Percentiles rank a stretch among this genome's conserved stretches.
phyloP scores from a whole-genome alignment of 305 asterid genomes.

The Rubia tinctorum region DNA sequence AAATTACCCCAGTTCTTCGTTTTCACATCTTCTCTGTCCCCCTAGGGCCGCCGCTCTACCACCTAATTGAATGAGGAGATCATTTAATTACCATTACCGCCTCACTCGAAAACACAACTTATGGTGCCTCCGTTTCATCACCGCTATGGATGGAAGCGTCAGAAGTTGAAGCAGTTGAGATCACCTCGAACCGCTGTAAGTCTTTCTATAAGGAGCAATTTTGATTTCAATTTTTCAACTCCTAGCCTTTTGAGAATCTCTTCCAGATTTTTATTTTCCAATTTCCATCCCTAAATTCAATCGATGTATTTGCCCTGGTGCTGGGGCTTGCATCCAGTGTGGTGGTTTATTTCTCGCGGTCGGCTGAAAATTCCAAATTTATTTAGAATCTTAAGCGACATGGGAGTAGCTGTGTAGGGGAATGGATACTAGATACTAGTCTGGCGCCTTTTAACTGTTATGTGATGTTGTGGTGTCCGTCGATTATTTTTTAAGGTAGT shows the following conservation, averaged over 20 bases:
- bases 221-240: slow-evolving; percentile 19
- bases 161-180: slow-evolving; percentile 29
- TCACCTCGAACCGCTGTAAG: slow-evolving; percentile 2
- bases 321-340: slow-evolving; percentile 74
- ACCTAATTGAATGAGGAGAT: too few relatives aligned
- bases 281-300: slow-evolving; percentile 46
- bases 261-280: slow-evolving; percentile 50
- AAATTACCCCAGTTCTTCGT: too few relatives aligned
- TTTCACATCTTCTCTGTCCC: too few relatives aligned
- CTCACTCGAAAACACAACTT: slow-evolving; percentile 15
- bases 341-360: slow-evolving; percentile 46
- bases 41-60: too few relatives aligned
- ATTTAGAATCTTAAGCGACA: slow-evolving; percentile 18
- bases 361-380: slow-evolving; percentile 15
- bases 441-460: slow-evolving; percentile 95
- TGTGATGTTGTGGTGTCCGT: slow-evolving; percentile 81
- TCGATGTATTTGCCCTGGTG: slow-evolving; percentile 53
- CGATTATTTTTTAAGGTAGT: slow-evolving; percentile 60
- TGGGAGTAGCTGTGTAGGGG: slow-evolving; percentile 39
- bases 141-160: slow-evolving; percentile 60
- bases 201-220: slow-evolving; percentile 26
- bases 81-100: slow-evolving; percentile 21
- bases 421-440: slow-evolving; percentile 76
- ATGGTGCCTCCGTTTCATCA: slow-evolving; percentile 13
- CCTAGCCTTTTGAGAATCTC: slow-evolving; percentile 42